phyloP scores from a whole-genome alignment of 1,284 basidiomycete species.

The Microbotryum scabiosae region DNA sequence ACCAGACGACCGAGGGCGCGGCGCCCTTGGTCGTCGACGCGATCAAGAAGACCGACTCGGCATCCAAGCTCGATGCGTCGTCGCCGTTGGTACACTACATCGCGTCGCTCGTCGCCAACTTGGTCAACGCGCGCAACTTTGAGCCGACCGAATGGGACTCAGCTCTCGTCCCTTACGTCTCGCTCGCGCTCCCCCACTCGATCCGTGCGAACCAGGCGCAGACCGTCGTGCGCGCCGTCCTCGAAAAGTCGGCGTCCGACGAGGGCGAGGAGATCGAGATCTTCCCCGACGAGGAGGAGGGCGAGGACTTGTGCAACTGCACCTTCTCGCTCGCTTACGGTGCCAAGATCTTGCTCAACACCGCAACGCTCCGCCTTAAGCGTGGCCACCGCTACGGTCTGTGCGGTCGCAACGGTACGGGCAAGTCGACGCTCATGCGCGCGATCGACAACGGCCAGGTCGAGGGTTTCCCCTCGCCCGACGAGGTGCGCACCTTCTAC shows the following conservation, averaged over 20 bases:
- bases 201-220: conserved; percentile 54
- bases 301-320: conserved; percentile 95
- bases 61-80: conserved; percentile 42
- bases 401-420: conserved; percentile 95
- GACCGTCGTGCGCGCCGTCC: conserved; percentile 70
- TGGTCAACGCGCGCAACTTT: conserved; percentile 85
- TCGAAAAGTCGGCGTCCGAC: conserved; percentile 76
- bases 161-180: conserved; percentile 64
- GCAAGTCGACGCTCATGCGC: conserved; percentile 92
- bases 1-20: conserved; percentile 59
- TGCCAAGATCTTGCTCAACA: conserved; percentile 97
- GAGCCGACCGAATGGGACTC: conserved; percentile 79
- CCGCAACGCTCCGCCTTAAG: conserved; percentile 90
- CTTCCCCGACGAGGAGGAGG: conserved; percentile 86
- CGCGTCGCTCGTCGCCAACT: conserved; percentile 67
- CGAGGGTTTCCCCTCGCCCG: conserved; percentile 93
- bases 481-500: conserved; percentile 95
- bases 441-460: conserved; percentile 59
- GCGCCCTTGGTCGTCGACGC: conserved; percentile 58
- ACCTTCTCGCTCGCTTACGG: conserved; percentile 96
- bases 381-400: conserved; percentile 98
- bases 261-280: conserved; percentile 61
- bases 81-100: conserved; percentile 62
- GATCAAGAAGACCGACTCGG: conserved; percentile 70
- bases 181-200: conserved; percentile 51